phyloP scores from a whole-genome alignment of 148 eudicot genomes.

The Vaccinium darrowii region DNA sequence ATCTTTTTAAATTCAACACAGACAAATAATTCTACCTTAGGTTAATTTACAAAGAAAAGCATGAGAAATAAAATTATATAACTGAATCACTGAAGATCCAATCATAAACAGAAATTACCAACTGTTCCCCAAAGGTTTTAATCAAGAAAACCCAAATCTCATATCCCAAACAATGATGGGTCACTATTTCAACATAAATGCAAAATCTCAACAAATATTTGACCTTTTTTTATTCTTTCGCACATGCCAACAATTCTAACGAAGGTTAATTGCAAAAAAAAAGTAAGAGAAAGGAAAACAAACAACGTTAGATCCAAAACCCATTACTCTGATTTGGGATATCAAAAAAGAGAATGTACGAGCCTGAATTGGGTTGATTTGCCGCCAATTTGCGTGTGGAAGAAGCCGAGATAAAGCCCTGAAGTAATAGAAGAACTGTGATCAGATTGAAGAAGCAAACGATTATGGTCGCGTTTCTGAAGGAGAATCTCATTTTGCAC shows the following conservation, averaged over 20 bases:
- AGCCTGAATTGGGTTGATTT: constrained; percentile 42
- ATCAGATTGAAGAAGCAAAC: constrained; percentile 64
- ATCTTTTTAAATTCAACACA: background rate
- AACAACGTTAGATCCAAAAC: background rate
- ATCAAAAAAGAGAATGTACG: background rate
- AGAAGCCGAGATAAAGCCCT: constrained; percentile 50
- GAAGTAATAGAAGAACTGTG: constrained; percentile 59
- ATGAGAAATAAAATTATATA: background rate
- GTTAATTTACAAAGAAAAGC: background rate
- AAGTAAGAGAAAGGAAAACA: too few relatives aligned
- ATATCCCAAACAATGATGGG: too few relatives aligned
- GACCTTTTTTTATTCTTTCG: too few relatives aligned
- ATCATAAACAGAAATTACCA: too few relatives aligned
- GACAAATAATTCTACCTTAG: background rate
- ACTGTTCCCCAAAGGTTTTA: too few relatives aligned
- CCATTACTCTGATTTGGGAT: too few relatives aligned
- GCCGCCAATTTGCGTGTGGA: constrained; percentile 33
- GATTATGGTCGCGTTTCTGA: constrained; percentile 68
- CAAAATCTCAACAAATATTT: too few relatives aligned
- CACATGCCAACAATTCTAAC: too few relatives aligned
- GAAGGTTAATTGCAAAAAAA: too few relatives aligned
- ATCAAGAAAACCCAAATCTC: too few relatives aligned
- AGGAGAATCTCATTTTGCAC: constrained; percentile 52
- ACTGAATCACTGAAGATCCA: background rate
- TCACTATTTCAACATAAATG: too few relatives aligned